Evolutionary conservation across 148 eudicot genomes (phyloP), one percentile per base, ranked within the genome.

Genomic region (Diospyros lotus): DNA sequence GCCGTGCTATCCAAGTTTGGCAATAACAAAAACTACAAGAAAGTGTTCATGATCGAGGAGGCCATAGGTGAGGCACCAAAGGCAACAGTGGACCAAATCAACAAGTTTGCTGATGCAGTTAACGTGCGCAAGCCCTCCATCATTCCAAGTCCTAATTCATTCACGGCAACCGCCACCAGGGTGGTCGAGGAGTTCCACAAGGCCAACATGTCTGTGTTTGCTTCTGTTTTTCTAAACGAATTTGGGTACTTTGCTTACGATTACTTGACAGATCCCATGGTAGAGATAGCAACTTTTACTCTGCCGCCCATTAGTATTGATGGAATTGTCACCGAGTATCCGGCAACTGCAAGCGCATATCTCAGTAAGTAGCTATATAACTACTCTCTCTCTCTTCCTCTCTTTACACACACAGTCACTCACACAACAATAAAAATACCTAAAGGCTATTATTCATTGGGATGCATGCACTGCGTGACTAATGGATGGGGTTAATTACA

Each of bases 71-170:
- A 81, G 59, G 85, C 81, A 63, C 82, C 93, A 4, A 82, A 86
- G 46, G 39, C 73, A 44, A 65, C 89, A 9, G 84, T 84, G 54
- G 84, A 80, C 6, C 94, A 90, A 77, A 85, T 95, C 58, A 91
- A 88, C 85, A 93, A 87, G 83, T 81, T 79, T 73, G 97, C 99
- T 1, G 91, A 89, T 79, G 90, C 93, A 73, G 87, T 93, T 58
- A 81, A 78, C 59, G 39, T 95, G 6, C 73, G 46, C 58, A 87
- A 83, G 69, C 14, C 69, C 43, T 77, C 88, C 45, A 55, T 91
- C 43, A 76, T 88, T 66, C 53, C 66, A 38, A 71, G 38, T 42
- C 59, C 54, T 4, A 76, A 45, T 43, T 82, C 45, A 68, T 84
- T 87, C 66, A 73, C 93, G 48, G 39, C 66, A 5, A 45, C 70